Percentiles rank a stretch among this genome's conserved stretches.
Evolutionary conservation across 192 early-diverging fungal species (phyloP).

Genomic region (Rhizoclosmatium sp.): DNA sequence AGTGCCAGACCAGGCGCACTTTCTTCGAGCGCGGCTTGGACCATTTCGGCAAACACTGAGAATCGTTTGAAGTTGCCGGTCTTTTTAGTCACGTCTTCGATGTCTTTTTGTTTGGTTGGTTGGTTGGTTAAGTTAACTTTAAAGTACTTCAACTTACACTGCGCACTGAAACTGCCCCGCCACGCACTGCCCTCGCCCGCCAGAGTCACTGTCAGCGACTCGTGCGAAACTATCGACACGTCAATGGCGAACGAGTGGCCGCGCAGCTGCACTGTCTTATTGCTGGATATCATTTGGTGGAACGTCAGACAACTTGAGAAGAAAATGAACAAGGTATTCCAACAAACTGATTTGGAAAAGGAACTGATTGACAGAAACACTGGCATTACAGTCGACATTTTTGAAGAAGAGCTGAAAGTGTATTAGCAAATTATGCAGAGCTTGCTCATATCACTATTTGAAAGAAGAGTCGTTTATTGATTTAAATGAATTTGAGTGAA

Average conservation of each 20-base stretch:
- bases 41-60: constrained; percentile 60
- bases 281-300: not conserved
- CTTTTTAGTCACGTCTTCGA: constrained; percentile 63
- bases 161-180: constrained; percentile 8
- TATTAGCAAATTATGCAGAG: no score
- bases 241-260: constrained; percentile 1
- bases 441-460: no score
- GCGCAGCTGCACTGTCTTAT: not conserved
- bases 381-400: no score
- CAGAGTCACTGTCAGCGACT: not conserved
- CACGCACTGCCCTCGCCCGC: not conserved
- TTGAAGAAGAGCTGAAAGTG: no score
- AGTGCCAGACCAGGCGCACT: constrained; percentile 35
- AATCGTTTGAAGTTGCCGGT: constrained; percentile 67
- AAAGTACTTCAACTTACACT: not conserved
- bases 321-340: no score
- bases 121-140: not conserved
- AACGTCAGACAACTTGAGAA: no score
- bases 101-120: constrained; percentile 32
- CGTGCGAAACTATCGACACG: not conserved
- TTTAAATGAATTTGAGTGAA: no score
- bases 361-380: no score
- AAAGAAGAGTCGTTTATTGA: no score
- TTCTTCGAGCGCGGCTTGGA: constrained; percentile 41
- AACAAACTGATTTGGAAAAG: no score